These are phyloP conservation scores for Gnomoniopsis smithogilvyi DNA, from an alignment of 2,329 filamentous ascomycete genomes.

Conservation along the genomic window DNA sequence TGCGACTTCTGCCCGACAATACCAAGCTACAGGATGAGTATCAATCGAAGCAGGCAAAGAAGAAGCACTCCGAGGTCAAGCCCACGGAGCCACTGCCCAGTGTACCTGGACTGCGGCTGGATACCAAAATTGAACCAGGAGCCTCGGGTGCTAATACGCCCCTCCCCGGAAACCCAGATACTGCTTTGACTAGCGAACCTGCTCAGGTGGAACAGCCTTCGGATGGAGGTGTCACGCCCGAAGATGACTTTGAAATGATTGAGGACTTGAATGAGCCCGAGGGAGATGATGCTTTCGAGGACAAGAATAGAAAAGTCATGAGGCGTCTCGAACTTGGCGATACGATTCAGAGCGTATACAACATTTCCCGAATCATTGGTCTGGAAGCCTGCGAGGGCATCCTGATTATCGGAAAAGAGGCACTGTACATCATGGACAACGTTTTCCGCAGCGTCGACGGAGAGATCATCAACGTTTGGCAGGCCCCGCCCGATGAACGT, in stretches of 20 bases:
- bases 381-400: conserved; percentile 92
- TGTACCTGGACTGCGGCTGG: conserved; percentile 14
- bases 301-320: conserved; percentile 98
- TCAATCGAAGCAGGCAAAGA: conserved; percentile 64
- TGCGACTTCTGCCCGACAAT: conserved; percentile 79
- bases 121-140: conserved; percentile 27
- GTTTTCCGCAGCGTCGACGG: conserved; percentile 94
- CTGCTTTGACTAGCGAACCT: conserved; percentile 19
- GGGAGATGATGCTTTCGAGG: conserved; percentile 75
- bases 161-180: conserved; percentile 2
- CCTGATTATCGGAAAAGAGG: conserved; percentile 87
- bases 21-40: conserved; percentile 68
- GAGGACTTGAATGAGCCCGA: conserved; percentile 89
- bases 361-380: conserved; percentile 90
- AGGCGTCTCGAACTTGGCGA: conserved; percentile 86
- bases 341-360: conserved; percentile 89
- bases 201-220: conserved; percentile 26
- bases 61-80: conserved; percentile 21
- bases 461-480: conserved; percentile 95
- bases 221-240: conserved; percentile 43
- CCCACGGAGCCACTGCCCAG: conserved; percentile 21
- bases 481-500: conserved; percentile 86
- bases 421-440: conserved; percentile 91
- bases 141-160: conserved; percentile 8
- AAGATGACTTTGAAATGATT: conserved; percentile 94